Percentiles rank a stretch among this genome's conserved stretches.
These are phyloP conservation scores for Rhizopus stolonifer DNA, from an alignment of 371 early-diverging fungal genomes.

Conservation along the genomic window DNA sequence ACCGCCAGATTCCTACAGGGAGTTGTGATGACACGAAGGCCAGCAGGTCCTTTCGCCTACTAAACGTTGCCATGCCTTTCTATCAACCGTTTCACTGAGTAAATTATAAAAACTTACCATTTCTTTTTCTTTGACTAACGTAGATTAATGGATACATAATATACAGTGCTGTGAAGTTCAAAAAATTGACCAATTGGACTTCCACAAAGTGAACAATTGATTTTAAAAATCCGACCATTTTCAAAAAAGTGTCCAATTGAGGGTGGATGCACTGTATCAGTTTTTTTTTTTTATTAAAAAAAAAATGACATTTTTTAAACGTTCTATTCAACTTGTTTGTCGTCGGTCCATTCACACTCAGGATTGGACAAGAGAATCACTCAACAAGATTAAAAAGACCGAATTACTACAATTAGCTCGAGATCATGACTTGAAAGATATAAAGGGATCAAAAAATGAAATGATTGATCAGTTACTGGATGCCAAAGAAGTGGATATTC, in stretches of 20 bases:
- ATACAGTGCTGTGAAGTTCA: too few species aligned
- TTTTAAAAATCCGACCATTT: background rate
- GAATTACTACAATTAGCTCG: constrained; percentile 21
- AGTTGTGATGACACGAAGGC: constrained; percentile 6
- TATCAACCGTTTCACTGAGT: constrained; percentile 14
- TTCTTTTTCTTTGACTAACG: constrained; percentile 5
- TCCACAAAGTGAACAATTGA: background rate
- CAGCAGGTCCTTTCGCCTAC: constrained; percentile 15
- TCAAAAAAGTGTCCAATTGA: too few species aligned
- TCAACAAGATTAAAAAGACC: constrained; percentile 25
- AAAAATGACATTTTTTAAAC: constrained; percentile 2
- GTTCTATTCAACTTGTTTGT: background rate
- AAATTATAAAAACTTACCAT: constrained; percentile 13
- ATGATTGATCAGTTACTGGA: constrained; percentile 18
- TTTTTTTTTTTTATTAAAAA: background rate
- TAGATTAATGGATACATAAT: too few species aligned
- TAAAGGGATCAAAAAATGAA: constrained; percentile 30
- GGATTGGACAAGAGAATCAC: constrained; percentile 24
- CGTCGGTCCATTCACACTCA: constrained; percentile 12
- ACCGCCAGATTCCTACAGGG: too few species aligned
- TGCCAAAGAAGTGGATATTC: constrained; percentile 13
- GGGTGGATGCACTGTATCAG: too few species aligned
- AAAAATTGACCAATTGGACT: background rate
- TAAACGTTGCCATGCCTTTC: constrained; percentile 10
- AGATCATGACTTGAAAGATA: constrained; percentile 12